Conservation (phyloP, 106 monocot species). For the Ottelia alismoides region DNA sequence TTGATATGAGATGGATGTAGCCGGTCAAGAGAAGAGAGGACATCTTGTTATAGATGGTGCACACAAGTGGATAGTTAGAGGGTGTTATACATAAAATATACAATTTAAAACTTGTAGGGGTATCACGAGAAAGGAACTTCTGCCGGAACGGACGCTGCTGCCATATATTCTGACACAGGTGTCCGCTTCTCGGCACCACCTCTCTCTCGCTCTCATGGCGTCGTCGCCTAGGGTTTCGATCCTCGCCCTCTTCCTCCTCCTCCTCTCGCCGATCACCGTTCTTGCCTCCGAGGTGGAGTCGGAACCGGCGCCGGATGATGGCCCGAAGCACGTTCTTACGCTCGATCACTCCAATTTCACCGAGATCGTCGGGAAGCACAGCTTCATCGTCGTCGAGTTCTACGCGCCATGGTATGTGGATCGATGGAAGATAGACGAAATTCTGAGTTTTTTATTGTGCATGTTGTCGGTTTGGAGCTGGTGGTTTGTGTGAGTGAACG, state of each 20-base stretch:
- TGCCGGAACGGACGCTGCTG: too few species aligned
- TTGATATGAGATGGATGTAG: too few species aligned
- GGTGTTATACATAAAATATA: too few species aligned
- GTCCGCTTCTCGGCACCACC: too few species aligned
- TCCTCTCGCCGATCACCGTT: conserved; percentile 8
- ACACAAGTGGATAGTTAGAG: too few species aligned
- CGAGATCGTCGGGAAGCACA: conserved; percentile 38
- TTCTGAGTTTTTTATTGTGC: background rate
- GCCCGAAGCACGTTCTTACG: conserved; percentile 30
- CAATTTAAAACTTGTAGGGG: too few species aligned
- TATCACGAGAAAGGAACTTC: too few species aligned
- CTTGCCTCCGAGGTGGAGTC: background rate
- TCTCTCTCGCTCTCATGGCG: too few species aligned
- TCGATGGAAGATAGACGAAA: background rate
- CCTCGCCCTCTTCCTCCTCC: conserved; percentile 17
- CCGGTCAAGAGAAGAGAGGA: too few species aligned
- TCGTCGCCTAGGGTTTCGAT: too few species aligned
- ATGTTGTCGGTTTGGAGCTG: background rate
- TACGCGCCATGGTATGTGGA: conserved; percentile 61
- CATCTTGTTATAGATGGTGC: too few species aligned
- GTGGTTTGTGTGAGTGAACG: background rate
- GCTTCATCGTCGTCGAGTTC: conserved; percentile 71
- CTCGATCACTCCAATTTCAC: conserved; percentile 56
- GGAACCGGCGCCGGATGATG: background rate
- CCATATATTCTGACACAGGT: too few species aligned